Evolutionary conservation across 805 yeast genomes (phyloP), one percentile per base, ranked within the genome.

Genomic region (Cyberlindnera petersonii): DNA sequence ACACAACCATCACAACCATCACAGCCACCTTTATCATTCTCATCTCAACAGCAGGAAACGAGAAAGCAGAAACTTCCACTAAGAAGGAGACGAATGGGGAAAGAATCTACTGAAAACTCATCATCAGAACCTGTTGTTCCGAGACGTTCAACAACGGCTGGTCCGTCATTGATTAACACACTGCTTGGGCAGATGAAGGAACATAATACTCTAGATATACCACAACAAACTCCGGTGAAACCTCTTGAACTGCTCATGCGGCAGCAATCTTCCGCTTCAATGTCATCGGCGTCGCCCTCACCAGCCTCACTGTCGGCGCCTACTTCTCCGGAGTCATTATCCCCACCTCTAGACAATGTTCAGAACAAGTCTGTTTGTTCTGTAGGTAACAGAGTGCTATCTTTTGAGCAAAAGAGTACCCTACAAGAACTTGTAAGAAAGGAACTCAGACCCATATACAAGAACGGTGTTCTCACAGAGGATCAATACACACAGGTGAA

Each of bases 351-450:
- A 5, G 33, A 33, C 19, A 30, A 23, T 15, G 5, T 37, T n/a
- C n/a, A n/a, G 26, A 42, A 42, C 20, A 43, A 42, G 26, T 28
- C 47, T 15, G 21, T 30, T 13, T 37, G 43, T 45, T 21, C 39
- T 10, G 13, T 33, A 9, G 33, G 34, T 23, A 37, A 38, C 20
- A 41, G 39, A 5, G 31, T 18, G 2, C 37, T 50, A n/a, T 34
- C 55, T 6, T 52, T 57, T 28, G 69, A 67, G 13, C 77, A 77
- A 44, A 84, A 85, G 50, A 53, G 63, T 15, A 59, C 63, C 24
- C 71, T 85, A 13, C 93, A 84, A 53, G 65, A 63, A 16, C 60
- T 76, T 23, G 79, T 85, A 9, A 61, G 86, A 28, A 64, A 69
- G 15, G 66, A 63, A 15, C 53, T 85, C 33, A 63, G 77, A 34